phyloP scores from a whole-genome alignment of 495 filamentous ascomycete species.

The Penicillium angulare region DNA sequence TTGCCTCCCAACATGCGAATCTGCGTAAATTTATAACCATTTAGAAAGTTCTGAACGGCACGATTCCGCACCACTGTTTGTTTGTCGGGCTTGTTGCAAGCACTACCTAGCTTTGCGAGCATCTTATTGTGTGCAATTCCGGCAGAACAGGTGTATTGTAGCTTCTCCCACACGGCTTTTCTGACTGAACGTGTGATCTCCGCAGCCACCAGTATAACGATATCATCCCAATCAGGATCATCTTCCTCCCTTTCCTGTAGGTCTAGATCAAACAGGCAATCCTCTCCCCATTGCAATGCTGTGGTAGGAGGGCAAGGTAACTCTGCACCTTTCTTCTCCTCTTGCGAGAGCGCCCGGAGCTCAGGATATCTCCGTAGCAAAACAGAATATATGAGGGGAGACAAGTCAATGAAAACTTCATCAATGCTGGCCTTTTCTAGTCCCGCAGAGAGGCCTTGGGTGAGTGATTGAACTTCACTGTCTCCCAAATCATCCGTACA shows the following conservation, averaged over 20 bases:
- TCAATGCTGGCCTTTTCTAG: slow-evolving; percentile 91
- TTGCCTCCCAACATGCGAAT: slow-evolving; percentile 97
- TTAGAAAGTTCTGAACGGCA: slow-evolving; percentile 76
- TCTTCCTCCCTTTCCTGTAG: slow-evolving; percentile 69
- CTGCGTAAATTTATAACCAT: slow-evolving; percentile 89
- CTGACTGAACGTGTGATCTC: slow-evolving; percentile 84
- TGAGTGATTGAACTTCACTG: slow-evolving; percentile 37
- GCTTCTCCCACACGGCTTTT: slow-evolving; percentile 57
- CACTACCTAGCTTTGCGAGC: slow-evolving; percentile 90
- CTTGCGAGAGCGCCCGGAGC: slow-evolving; percentile 58
- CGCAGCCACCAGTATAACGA: slow-evolving; percentile 79
- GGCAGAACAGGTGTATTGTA: slow-evolving; percentile 88
- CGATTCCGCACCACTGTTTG: slow-evolving; percentile 88
- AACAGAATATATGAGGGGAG: slow-evolving; percentile 72
- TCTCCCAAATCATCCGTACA: slow-evolving; percentile 13
- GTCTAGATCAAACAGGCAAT: slow-evolving; percentile 76
- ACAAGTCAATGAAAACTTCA: slow-evolving; percentile 92
- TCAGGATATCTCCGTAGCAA: slow-evolving; percentile 79
- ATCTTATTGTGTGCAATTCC: slow-evolving; percentile 91
- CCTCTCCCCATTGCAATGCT: slow-evolving; percentile 74
- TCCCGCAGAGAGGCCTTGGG: slow-evolving; percentile 50
- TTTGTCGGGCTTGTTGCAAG: slow-evolving; percentile 86
- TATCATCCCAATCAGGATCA: slow-evolving; percentile 94
- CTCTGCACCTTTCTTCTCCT: slow-evolving; percentile 68
- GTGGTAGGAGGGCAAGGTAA: slow-evolving; percentile 74